phyloP scores from a whole-genome alignment of 805 yeast genomes.

The Saccharomycopsis sp. region DNA sequence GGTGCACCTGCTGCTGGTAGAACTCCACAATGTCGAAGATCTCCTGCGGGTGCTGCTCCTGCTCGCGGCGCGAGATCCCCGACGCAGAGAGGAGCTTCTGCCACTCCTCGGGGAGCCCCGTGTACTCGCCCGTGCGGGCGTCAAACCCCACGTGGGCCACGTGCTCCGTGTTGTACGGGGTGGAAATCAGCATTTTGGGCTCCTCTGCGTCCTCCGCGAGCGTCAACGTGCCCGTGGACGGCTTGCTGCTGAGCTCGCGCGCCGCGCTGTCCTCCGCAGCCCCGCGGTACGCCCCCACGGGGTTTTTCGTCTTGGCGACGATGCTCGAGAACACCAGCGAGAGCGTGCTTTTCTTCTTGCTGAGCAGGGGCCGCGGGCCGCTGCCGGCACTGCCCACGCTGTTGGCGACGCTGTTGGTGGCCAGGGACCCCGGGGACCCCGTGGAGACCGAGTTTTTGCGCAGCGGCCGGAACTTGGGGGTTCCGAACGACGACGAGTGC shows the following conservation, averaged over 20 bases:
- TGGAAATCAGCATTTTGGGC: constrained; percentile 55
- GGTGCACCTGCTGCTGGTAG: constrained; percentile 46
- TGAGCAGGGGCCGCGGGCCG: constrained; percentile 9
- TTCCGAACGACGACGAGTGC: neutral
- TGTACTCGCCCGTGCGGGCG: constrained; percentile 73
- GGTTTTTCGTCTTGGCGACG: constrained; percentile 9
- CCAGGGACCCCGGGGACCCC: neutral
- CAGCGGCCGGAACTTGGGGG: constrained; percentile 2
- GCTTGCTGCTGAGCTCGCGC: neutral
- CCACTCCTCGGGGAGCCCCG: constrained; percentile 94
- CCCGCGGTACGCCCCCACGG: neutral
- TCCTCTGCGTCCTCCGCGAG: neutral
- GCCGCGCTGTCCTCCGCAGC: neutral
- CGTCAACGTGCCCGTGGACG: neutral
- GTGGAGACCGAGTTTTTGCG: constrained; percentile 10
- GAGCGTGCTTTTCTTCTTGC: constrained; percentile 18
- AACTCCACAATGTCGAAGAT: constrained; percentile 87
- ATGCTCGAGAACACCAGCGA: constrained; percentile 17
- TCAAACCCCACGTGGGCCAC: constrained; percentile 93
- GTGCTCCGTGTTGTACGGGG: constrained; percentile 86
- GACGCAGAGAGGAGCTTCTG: constrained; percentile 72
- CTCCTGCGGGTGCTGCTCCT: constrained; percentile 87
- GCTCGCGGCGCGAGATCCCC: constrained; percentile 84
- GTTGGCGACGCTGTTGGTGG: neutral
- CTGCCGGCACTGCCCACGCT: neutral